phyloP scores from a whole-genome alignment of 805 yeast genomes.

The Kluyveromyces dobzhanskii region DNA sequence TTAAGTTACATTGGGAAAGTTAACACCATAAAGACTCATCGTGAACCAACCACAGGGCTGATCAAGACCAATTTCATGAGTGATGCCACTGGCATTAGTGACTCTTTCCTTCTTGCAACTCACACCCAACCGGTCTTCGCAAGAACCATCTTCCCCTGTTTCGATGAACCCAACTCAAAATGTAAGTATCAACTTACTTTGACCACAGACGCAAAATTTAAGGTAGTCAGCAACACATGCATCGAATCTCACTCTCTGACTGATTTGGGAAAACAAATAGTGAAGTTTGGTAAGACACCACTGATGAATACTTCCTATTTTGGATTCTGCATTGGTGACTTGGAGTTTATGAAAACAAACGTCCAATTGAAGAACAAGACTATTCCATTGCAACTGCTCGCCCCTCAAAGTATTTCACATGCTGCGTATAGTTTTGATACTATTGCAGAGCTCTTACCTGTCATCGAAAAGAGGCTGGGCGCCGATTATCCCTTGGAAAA shows the following conservation, averaged over 20 bases:
- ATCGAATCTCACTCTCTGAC: constrained; percentile 23
- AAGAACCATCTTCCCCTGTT: constrained; percentile 54
- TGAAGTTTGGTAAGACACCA: constrained; percentile 45
- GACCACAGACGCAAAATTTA: constrained; percentile 36
- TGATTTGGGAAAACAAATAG: constrained; percentile 23
- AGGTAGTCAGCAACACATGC: constrained; percentile 44
- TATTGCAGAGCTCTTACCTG: constrained; percentile 40
- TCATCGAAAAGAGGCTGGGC: constrained; percentile 38
- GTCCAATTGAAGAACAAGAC: constrained; percentile 20
- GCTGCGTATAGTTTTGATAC: constrained; percentile 45
- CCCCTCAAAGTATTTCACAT: constrained; percentile 39
- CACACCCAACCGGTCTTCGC: constrained; percentile 68
- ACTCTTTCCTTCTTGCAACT: constrained; percentile 52
- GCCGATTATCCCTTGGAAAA: constrained; percentile 49
- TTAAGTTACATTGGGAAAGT: constrained; percentile 45
- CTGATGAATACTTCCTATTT: constrained; percentile 56
- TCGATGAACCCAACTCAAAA: constrained; percentile 57
- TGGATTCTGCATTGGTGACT: constrained; percentile 62
- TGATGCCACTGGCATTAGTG: constrained; percentile 38
- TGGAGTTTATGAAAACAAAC: constrained; percentile 41
- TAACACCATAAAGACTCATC: constrained; percentile 40
- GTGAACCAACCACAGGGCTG: constrained; percentile 54
- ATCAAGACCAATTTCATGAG: constrained; percentile 60
- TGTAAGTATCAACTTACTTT: constrained; percentile 43
- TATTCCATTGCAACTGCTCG: constrained; percentile 45